Evolutionary conservation across 2,329 filamentous ascomycete genomes (phyloP), one percentile per base, ranked within the genome.

Genomic region (Sporothrix schenckii): DNA sequence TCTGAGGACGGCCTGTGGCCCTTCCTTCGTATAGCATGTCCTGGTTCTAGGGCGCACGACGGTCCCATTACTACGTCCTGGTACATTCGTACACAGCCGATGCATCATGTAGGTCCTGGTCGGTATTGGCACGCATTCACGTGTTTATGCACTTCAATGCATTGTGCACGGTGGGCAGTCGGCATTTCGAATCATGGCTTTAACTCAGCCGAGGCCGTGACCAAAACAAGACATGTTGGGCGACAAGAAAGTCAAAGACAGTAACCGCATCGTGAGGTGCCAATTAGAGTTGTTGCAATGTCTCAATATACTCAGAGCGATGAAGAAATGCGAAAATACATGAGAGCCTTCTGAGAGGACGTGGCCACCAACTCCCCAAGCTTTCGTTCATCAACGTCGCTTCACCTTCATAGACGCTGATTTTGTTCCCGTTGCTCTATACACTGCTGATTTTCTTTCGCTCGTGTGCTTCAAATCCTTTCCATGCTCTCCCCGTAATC

Each of bases 71-170:
- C 24, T 7, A 49, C 24, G 60, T 49, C 60, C 41, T 49, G 41
- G 41, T 49, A 49, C 60, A 30, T 21, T 49, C 21, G 41, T 49
- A 49, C 60, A 30, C 24, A 30, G 60, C 41, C 41, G 16, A 27
- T 9, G 41, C 60, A 65, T 30, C 39, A 30, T 61, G 56, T 44
- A n/a, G 34, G 56, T 61, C 56, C 44, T 44, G 34, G 27, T 30
- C 56, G 9, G n/a, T 61, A 34, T 24, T 39, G 56, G 34, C 10
- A 4, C 21, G 10, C 13, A 24, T 13, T 21, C 9, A 24, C n/a
- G 56, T 61, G 34, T 41, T 24, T 44, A 34, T 56, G 53, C 14
- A n/a, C 14, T 9, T 34, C 2, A 11, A 19, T 50, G 49, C 16
- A 4, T 34, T 34, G 53, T 34, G 27, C 34, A 7, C 7, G 4